Percentiles rank a stretch among this genome's conserved stretches.
Evolutionary conservation across 148 eudicot genomes (phyloP).

Genomic region (Rhododendron simsii): DNA sequence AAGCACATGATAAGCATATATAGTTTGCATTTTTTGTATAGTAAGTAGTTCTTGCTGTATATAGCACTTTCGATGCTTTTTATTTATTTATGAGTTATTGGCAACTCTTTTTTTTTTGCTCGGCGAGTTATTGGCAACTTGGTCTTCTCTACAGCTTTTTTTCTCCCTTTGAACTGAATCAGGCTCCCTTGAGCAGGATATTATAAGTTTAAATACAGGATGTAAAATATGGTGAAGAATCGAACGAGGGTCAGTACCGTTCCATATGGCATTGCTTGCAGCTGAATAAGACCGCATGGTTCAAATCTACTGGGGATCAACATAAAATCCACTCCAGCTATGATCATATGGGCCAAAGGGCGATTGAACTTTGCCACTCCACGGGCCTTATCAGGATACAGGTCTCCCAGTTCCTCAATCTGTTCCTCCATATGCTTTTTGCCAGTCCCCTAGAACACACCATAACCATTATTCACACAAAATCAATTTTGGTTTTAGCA

Average conservation of each 20-base stretch:
- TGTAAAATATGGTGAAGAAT: not conserved
- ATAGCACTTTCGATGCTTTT: not conserved
- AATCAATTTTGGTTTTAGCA: not conserved
- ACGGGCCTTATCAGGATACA: slow-evolving; percentile 70
- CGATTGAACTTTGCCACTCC: slow-evolving; percentile 84
- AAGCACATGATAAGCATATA: not conserved
- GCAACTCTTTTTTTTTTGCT: no score
- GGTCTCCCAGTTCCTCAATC: slow-evolving; percentile 56
- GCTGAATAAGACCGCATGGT: slow-evolving; percentile 96
- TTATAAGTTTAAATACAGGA: not conserved
- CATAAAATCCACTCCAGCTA: slow-evolving; percentile 82
- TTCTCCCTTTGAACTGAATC: not conserved
- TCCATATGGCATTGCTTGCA: slow-evolving; percentile 95
- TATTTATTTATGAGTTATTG: no score
- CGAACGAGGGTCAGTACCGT: slow-evolving; percentile 36
- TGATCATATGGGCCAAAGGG: slow-evolving; percentile 83
- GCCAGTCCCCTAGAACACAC: slow-evolving; percentile 69
- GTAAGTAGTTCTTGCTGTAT: not conserved
- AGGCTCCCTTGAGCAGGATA: not conserved
- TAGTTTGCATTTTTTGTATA: not conserved
- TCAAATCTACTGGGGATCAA: slow-evolving; percentile 91
- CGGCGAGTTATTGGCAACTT: not conserved
- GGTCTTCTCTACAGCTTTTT: not conserved
- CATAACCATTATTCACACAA: not conserved
- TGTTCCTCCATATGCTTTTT: slow-evolving; percentile 76